Base-by-base conservation (phyloP, 2,329 filamentous ascomycete genomes). In the Botrytis sinoallii region DNA sequence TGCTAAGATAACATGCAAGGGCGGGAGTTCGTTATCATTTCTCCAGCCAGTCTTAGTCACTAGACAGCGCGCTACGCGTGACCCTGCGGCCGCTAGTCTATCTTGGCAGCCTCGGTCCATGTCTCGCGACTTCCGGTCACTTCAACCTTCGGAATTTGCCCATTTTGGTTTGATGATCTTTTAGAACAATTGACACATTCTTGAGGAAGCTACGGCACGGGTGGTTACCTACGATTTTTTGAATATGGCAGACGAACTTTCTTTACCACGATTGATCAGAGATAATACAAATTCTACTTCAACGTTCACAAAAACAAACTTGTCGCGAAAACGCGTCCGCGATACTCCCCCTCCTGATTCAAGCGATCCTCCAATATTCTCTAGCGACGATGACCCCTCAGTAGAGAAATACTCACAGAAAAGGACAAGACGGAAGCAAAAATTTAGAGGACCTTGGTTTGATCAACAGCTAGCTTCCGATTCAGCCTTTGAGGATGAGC, bases 331-430 rank as follows among this genome's bases (percentile, higher is more conserved):
- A 80, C 84, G 84, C 74, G 79, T 80, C 48, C 81, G 82, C 75
- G 77, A 76, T 68, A 75, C 81, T 79, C 77, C 76, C 44, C 79
- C 78, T 65, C 76, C 84, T 55, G 83, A 87, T 76, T 93, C 90
- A 32, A 93, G 91, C 79, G 91, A 93, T 78, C 90, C 91, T 5
- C 87, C 89, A 67, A 81, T 93, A 40, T 93, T 93, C 81, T 93
- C 90, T 6, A 91, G 89, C 80, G 91, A 93, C 74, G 91, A 93
- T 78, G 91, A 92, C 73, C 89, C 89, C 4, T 87, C 88, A 1
- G 81, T 90, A 66, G 90, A 92, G 75, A 91, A 91, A 77, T 92
- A 92, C 78, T 83, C 85, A 38, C 83, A 87, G 66, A 84, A 85
- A 40, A 29, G 52, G n/a, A 57, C 52, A 57, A 85, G 86, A 76